Base-by-base conservation (phyloP, 2,329 filamentous ascomycete genomes). In the Fusarium sp. region DNA sequence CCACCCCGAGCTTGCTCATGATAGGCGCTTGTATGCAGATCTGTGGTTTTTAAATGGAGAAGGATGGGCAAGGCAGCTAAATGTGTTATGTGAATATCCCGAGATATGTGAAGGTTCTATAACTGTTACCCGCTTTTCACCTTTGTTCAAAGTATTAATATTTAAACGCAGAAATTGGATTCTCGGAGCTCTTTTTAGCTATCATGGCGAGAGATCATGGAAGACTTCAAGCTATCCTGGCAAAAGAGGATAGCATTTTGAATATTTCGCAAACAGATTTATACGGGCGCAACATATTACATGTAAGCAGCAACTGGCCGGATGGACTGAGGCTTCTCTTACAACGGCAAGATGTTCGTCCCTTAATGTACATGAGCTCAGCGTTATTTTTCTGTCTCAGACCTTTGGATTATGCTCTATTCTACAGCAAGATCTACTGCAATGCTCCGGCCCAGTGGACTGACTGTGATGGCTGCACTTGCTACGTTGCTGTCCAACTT, bases 241-340 rank as follows among this genome's bases (percentile, higher is more conserved):
- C 14, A 27, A 4, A 20, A 4, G n/a, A 11, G 3, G 7, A 15
- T 2, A 8, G 3, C 0, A 1, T 7, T 12, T 15, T 4, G 1
- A 17, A 9, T 3, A n/a, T 36, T 10, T 38, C 25, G 4, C 22
- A 57, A 29, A 57, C 1, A 0, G 55, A 58, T 3, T 4, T 38
- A 2, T 49, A 15, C 2, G 3, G 2, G 0, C 55, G 42, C 5
- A 58, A 38, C 14, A n/a, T 47, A 20, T 18, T 58, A 5, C 42
- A 58, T 5, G 22, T 14, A 3, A 29, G 42, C 7, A 20, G 7
- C 14, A 29, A 47, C 5, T 58, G 55, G 55, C 55, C 55, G 12
- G 35, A 15, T 20, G 42, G 42, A 2, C 31, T 58, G 0, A 36
- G 7, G 7, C 8, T 29, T 9, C 55, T 58, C 1, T 3, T 47